A percentile compares a stretch with the other conserved stretches of the same genome.
phyloP scores from a whole-genome alignment of 2,329 filamentous ascomycete species.

The Lecanoromycetidae sp. region DNA sequence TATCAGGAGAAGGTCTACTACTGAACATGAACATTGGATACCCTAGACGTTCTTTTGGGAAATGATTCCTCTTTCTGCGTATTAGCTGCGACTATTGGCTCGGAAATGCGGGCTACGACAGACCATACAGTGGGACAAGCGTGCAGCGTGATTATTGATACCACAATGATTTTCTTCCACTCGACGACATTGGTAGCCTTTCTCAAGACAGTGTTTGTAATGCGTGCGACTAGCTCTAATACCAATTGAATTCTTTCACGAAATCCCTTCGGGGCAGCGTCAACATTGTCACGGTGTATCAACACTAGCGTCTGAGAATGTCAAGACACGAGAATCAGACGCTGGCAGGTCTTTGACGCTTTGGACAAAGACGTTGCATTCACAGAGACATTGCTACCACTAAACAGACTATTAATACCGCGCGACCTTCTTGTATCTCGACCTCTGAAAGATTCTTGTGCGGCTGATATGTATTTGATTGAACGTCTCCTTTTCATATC shows the following conservation, averaged over 20 bases:
- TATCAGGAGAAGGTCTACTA: conserved; percentile 45
- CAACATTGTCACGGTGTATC: too few species aligned
- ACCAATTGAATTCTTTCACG: neutral
- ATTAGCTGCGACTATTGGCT: neutral
- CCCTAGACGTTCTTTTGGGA: neutral
- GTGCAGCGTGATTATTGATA: neutral
- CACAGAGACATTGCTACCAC: too few species aligned
- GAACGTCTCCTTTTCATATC: too few species aligned
- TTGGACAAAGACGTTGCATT: too few species aligned
- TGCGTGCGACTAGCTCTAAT: neutral
- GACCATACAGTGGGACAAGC: neutral
- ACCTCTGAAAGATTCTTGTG: too few species aligned
- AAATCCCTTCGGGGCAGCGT: too few species aligned
- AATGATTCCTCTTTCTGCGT: conserved; percentile 3
- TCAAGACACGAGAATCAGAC: too few species aligned
- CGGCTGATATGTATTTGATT: too few species aligned
- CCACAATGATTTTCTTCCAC: neutral
- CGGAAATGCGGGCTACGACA: neutral
- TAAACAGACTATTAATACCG: too few species aligned
- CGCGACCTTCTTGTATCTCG: too few species aligned
- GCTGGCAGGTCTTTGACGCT: too few species aligned
- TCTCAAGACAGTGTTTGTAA: neutral
- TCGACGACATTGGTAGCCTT: neutral
- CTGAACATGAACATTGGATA: conserved; percentile 2
- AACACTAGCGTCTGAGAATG: too few species aligned